phyloP scores from a whole-genome alignment of 495 filamentous ascomycete genomes.

The Collariella sp. region DNA sequence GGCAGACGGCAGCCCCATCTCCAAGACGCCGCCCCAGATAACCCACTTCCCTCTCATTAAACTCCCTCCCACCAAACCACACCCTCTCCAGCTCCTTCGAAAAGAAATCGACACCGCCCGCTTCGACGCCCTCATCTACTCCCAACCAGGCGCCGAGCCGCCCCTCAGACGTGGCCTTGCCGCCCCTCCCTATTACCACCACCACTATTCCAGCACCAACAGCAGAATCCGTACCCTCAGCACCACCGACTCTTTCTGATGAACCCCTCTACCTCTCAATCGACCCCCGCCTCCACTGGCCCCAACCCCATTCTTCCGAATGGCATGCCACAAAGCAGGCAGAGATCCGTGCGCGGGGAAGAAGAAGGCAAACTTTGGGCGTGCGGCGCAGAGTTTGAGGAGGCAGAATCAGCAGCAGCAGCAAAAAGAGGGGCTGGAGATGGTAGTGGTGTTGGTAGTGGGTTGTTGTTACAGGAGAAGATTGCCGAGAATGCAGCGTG shows the following conservation, averaged over 20 bases:
- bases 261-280: conserved; percentile 25
- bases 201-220: not conserved
- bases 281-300: conserved; percentile 39
- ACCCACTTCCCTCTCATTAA: not conserved
- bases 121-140: conserved; percentile 15
- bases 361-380: conserved; percentile 36
- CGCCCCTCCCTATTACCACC: not conserved
- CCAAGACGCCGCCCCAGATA: not conserved
- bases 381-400: conserved; percentile 28
- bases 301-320: conserved; percentile 26
- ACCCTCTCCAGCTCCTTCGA: not conserved
- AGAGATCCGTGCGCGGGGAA: conserved; percentile 36
- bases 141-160: conserved; percentile 8
- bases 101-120: conserved; percentile 1
- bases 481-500: conserved; percentile 23
- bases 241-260: not conserved
- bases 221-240: not conserved
- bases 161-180: conserved; percentile 1
- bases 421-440: conserved; percentile 5
- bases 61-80: not conserved
- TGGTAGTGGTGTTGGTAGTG: conserved; percentile 14
- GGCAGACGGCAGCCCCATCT: not conserved
- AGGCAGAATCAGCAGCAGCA: conserved; percentile 18
- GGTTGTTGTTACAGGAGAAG: conserved; percentile 25
- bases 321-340: conserved; percentile 34